Evolutionary conservation across 805 yeast genomes (phyloP), one percentile per base, ranked within the genome.

Genomic region (Candida gorgasii): DNA sequence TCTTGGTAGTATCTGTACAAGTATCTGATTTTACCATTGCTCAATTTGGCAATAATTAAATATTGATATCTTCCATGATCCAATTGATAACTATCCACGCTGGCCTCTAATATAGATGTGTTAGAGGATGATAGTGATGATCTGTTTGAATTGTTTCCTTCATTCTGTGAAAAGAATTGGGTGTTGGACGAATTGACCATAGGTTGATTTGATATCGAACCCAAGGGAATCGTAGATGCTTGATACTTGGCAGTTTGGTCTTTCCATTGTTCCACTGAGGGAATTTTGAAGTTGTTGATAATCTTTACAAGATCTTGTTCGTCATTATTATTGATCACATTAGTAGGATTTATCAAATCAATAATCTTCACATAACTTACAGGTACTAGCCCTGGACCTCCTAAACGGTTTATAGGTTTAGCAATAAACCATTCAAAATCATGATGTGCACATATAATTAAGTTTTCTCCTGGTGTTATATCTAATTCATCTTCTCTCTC

Each of bases 391-490:
- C 99, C 99, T 0, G 98, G 98, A 0, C 97, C 99, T 18, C 99
- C 98, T 28, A 93, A 71, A 42, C 97, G 73, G 46, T 92, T 95
- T 32, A 93, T 86, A 11, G 97, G 97, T 61, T 93, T 93, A 4
- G 97, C 98, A 46, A 93, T 93, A 54, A 89, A 90, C 99, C 99
- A 93, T 66, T 95, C 99, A 50, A 74, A 86, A 43, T 89, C 89
- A 58, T 92, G 95, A 63, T 92, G 97, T 2, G 99, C 99, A 65
- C 97, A 92, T 9, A 95, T 80, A 22, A 90, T 86, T 48, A 93
- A 76, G 54, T 86, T 84, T 55, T 93, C 99, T 28, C 97, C 97
- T 1, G 86, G 86, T 20, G 63, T 58, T 2, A 92, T 88, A 49
- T 84, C 84, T 50, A 93, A 74, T 64, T 93, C 99, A 66, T 95